Percentiles rank a stretch among this genome's conserved stretches.
These are phyloP conservation scores for Pseudocercospora cruenta DNA, from an alignment of 2,329 filamentous ascomycete genomes.

Conservation along the genomic window DNA sequence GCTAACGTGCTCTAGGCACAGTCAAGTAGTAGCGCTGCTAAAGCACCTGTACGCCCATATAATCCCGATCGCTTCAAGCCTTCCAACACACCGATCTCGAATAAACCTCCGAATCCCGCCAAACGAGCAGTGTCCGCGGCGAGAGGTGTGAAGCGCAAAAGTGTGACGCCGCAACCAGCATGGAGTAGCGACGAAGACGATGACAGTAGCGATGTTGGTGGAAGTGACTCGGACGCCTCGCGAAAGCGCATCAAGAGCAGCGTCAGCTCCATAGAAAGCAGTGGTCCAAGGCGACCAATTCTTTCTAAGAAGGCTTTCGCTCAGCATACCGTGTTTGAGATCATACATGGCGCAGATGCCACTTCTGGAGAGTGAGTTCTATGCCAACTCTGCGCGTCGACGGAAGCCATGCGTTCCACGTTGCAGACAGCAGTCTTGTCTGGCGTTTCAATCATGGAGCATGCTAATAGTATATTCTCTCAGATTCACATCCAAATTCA, in stretches of 20 bases:
- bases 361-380: constrained; percentile 39
- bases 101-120: constrained; percentile 25
- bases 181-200: constrained; percentile 40
- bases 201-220: constrained; percentile 35
- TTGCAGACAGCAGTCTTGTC: too few species aligned
- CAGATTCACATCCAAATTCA: constrained; percentile 50
- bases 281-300: constrained; percentile 30
- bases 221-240: constrained; percentile 40
- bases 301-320: constrained; percentile 29
- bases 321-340: constrained; percentile 35
- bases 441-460: too few species aligned
- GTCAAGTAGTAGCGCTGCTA: too few species aligned
- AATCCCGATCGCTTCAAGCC: constrained; percentile 35
- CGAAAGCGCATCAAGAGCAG: constrained; percentile 43
- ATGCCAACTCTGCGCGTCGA: too few species aligned
- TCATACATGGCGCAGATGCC: constrained; percentile 48
- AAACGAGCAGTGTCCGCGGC: constrained; percentile 27
- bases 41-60: constrained; percentile 18
- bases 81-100: constrained; percentile 22
- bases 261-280: constrained; percentile 38
- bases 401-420: too few species aligned
- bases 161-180: constrained; percentile 38
- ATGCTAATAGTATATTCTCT: too few species aligned
- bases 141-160: constrained; percentile 41
- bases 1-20: too few species aligned